These are phyloP conservation scores for Sarocladiaceae sp. DNA, from an alignment of 2,329 filamentous ascomycete species.

Conservation along the genomic window DNA sequence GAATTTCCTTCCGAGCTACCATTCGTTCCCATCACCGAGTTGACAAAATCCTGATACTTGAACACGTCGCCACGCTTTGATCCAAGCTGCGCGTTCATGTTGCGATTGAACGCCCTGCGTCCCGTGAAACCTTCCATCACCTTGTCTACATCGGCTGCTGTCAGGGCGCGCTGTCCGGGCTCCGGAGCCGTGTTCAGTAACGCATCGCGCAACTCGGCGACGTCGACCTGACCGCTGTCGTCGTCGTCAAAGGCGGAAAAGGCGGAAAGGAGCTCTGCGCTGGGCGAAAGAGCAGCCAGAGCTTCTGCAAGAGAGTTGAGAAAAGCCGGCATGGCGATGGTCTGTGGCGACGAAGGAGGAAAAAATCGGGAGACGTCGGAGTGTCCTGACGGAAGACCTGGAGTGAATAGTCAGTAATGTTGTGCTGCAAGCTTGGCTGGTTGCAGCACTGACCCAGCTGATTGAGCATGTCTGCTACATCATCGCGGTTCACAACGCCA, in stretches of 20 bases:
- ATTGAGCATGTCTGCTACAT: conserved; percentile 79
- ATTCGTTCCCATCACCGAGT: conserved; percentile 54
- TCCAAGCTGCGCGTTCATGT: conserved; percentile 43
- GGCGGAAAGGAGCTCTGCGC: conserved; percentile 76
- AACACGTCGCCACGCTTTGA: conserved; percentile 79
- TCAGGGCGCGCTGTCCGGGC: conserved; percentile 57
- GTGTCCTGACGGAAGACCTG: conserved; percentile 67
- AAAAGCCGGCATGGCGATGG: conserved; percentile 78
- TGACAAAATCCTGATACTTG: conserved; percentile 87
- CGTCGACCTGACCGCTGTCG: conserved; percentile 86
- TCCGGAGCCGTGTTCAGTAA: conserved; percentile 77
- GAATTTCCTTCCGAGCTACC: conserved; percentile 27
- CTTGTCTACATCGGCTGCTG: conserved; percentile 71
- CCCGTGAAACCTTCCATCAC: conserved; percentile 85
- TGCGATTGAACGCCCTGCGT: conserved; percentile 72
- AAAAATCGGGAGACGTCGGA: conserved; percentile 78
- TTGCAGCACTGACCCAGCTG: conserved; percentile 58
- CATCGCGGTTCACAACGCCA: conserved; percentile 72
- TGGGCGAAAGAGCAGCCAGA: conserved; percentile 67
- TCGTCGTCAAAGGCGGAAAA: conserved; percentile 95
- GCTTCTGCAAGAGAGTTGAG: conserved; percentile 74
- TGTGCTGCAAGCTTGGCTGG: not conserved
- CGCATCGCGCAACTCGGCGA: conserved; percentile 75
- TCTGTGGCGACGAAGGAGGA: conserved; percentile 61
- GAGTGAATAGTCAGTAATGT: not conserved